Evolutionary conservation across 257 asterid species (phyloP), one percentile per base, ranked within the genome.

Genomic region (Verbena officinalis): DNA sequence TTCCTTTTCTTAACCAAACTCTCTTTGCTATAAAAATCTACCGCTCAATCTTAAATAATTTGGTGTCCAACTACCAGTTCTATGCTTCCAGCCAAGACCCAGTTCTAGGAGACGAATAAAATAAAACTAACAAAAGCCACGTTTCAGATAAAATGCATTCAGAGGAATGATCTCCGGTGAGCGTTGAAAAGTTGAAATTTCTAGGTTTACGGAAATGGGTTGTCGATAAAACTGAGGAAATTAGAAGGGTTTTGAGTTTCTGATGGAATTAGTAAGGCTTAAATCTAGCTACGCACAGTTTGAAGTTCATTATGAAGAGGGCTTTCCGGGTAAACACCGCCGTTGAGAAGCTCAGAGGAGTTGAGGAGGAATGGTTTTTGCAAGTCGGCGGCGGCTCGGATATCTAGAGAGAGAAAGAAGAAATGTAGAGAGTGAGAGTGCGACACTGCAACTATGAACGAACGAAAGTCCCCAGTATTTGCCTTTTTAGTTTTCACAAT

Each of bases 401-500:
- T 45, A 64, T 13, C 24, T 1, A 63, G 70, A 73, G 71, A 69
- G 77, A 58, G 75, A 40, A 50, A 2, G 7, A 13, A 49, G 5
- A 23, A 19, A 14, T 31, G 5, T 39, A 31, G 43, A 4, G 59
- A 20, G n/a, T 27, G 65, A 55, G 24, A 52, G 59, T 39, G 22
- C 31, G 24, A 27, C 19, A 43, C 19, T 22, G 40, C 40, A 36
- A 36, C 40, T 36, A 36, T 36, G 40, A 9, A 4, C 40, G 56
- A 2, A 40, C 48, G 21, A 73, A 73, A 74, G 76, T 73, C 80
- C 65, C 63, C 73, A 17, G n/a, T 46, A 54, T 58, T 52, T 45
- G 75, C 70, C 64, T 68, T 73, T 70, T 64, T 56, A 76, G 74
- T 71, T 76, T 71, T 55, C 70, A 68, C 64, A 60, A 61, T 51